phyloP scores from a whole-genome alignment of 2,329 filamentous ascomycete species.

The Chaetomium sp. region DNA sequence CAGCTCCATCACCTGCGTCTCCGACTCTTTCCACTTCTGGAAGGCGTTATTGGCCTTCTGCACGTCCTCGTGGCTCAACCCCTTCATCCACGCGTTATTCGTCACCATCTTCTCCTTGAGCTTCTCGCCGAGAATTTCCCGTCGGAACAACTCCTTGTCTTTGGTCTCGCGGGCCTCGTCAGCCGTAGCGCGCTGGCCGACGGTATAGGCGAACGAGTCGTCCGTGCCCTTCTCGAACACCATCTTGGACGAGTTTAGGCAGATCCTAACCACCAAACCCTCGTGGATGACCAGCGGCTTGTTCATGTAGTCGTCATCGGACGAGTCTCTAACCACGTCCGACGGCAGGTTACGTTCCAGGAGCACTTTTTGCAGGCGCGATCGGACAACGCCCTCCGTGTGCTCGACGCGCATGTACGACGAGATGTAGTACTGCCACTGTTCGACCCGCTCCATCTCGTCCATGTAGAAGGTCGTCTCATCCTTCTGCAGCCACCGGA shows the following conservation, averaged over 20 bases:
- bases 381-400: conserved; percentile 74
- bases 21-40: conserved; percentile 54
- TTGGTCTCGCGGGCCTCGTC: conserved; percentile 49
- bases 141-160: conserved; percentile 38
- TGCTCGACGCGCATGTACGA: conserved; percentile 87
- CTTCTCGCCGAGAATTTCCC: conserved; percentile 49
- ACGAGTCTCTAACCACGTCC: conserved; percentile 59
- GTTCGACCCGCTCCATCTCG: conserved; percentile 78
- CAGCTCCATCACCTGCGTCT: conserved; percentile 8
- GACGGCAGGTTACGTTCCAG: conserved; percentile 70
- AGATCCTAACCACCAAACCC: conserved; percentile 71
- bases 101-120: conserved; percentile 79
- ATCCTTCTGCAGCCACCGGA: conserved; percentile 70
- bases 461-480: conserved; percentile 83
- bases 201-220: conserved; percentile 73
- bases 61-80: conserved; percentile 76
- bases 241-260: conserved; percentile 76
- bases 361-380: conserved; percentile 67
- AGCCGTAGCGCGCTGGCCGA: conserved; percentile 40
- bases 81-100: conserved; percentile 79
- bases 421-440: conserved; percentile 95
- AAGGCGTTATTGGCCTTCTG: conserved; percentile 71
- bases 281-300: conserved; percentile 66
- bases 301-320: conserved; percentile 64
- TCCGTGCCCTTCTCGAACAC: conserved; percentile 71